These are phyloP conservation scores for Fonsecaea multimorphosa DNA, from an alignment of 2,329 filamentous ascomycete genomes.

Conservation along the genomic window DNA sequence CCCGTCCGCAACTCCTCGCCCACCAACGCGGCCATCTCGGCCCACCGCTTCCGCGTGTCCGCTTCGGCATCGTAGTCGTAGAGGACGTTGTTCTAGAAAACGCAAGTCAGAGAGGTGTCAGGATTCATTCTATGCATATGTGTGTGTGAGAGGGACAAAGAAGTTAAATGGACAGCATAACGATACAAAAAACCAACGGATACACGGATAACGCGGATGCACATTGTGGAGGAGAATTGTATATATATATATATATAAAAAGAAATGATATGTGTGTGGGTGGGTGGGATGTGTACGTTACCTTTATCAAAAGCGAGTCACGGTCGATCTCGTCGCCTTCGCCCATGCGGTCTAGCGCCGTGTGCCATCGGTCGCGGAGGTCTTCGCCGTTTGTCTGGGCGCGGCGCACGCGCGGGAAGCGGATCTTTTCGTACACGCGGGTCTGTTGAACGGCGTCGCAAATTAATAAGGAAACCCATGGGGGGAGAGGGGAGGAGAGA, in stretches of 20 bases:
- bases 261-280: no score
- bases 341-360: conserved; percentile 54
- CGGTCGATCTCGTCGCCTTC: conserved; percentile 55
- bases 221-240: no score
- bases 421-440: conserved; percentile 45
- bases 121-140: no score
- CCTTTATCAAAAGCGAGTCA: conserved; percentile 54
- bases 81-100: conserved; percentile 53
- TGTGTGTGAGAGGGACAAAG: no score
- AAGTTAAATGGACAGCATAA: no score
- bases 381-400: conserved; percentile 57
- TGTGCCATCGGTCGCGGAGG: conserved; percentile 60
- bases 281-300: conserved; percentile 9
- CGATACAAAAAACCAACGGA: no score
- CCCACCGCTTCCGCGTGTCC: conserved; percentile 52
- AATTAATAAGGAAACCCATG: background rate
- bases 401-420: conserved; percentile 49
- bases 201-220: no score
- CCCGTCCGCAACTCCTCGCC: conserved; percentile 46
- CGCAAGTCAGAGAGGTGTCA: no score
- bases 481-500: background rate
- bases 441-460: conserved; percentile 41
- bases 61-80: conserved; percentile 57
- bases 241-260: no score
- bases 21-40: conserved; percentile 49